phyloP scores from a whole-genome alignment of 306 rosid species.

The Ochetophila trinervis region DNA sequence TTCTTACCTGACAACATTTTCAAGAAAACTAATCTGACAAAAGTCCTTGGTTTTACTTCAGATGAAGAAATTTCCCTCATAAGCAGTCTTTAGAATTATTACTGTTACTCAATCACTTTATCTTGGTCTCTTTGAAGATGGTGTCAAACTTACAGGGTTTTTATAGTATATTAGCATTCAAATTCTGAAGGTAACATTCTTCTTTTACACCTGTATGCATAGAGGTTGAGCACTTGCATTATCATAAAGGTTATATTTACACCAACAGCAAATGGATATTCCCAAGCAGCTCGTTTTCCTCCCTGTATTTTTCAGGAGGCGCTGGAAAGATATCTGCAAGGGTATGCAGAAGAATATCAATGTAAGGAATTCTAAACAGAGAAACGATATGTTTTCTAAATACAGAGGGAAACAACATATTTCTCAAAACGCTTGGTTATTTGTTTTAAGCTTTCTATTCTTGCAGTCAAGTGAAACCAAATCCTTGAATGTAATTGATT shows the following conservation, averaged over 20 bases:
- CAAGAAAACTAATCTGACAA: conserved; percentile 63
- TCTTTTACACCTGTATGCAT: conserved; percentile 44
- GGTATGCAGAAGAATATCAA: not conserved
- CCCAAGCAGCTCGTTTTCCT: conserved; percentile 69
- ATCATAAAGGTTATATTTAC: conserved; percentile 87
- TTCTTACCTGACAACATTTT: conserved; percentile 77
- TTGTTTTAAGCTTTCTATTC: not conserved
- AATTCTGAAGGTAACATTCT: not conserved
- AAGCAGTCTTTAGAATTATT: conserved; percentile 8
- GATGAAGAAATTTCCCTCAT: conserved; percentile 21
- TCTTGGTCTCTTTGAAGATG: not conserved
- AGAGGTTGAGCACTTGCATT: conserved; percentile 87
- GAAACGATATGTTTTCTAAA: not conserved
- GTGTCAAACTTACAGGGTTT: not conserved
- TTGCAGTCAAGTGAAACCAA: not conserved
- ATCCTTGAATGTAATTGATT: not conserved
- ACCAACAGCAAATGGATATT: conserved; percentile 86
- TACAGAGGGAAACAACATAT: not conserved
- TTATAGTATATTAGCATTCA: not conserved
- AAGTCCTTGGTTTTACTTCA: conserved; percentile 82
- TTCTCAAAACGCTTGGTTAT: not conserved
- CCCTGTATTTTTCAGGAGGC: conserved; percentile 67
- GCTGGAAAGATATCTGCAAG: conserved; percentile 63
- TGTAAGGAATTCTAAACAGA: not conserved
- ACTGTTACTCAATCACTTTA: not conserved